Percentiles rank a stretch among this genome's conserved stretches.
Conservation (phyloP, 352 stramenopile species). For the Globisporangium orthogonon region DNA sequence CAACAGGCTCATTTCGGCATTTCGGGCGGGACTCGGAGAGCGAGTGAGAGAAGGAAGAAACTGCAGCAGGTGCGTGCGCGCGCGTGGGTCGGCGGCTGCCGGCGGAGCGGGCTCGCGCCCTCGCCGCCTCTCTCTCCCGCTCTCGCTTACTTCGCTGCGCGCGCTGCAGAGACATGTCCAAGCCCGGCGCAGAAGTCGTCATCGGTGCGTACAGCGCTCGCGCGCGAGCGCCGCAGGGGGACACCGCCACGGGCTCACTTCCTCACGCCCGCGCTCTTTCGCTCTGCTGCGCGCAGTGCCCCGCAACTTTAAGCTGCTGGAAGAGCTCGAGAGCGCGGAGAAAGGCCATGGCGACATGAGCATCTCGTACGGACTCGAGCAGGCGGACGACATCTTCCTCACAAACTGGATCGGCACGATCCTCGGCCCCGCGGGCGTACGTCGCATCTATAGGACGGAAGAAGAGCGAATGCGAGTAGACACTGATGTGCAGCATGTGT, state of each 20-base stretch:
- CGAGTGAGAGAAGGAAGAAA: background rate
- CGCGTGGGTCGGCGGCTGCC: background rate
- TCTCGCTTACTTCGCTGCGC: background rate
- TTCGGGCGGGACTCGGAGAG: background rate
- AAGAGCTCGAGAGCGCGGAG: constrained; percentile 90
- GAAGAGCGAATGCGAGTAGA: background rate
- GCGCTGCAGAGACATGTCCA: constrained; percentile 39
- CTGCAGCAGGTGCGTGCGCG: background rate
- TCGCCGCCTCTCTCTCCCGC: background rate
- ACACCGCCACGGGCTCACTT: background rate
- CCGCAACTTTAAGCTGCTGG: constrained; percentile 92
- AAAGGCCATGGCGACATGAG: constrained; percentile 93
- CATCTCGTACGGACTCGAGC: constrained; percentile 93
- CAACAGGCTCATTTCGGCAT: background rate
- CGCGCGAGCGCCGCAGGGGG: background rate
- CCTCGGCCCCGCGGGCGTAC: constrained; percentile 92
- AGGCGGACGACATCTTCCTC: constrained; percentile 97
- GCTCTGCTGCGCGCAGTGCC: constrained; percentile 39
- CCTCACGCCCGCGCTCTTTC: background rate
- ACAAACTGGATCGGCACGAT: constrained; percentile 98
- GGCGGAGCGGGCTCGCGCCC: background rate
- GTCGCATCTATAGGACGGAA: constrained; percentile 8
- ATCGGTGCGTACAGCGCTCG: constrained; percentile 31
- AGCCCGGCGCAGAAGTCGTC: constrained; percentile 75
- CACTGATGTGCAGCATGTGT: background rate